Evolutionary conservation across 2,329 filamentous ascomycete species (phyloP), one percentile per base, ranked within the genome.

Genomic region (Didymella lethalis): DNA sequence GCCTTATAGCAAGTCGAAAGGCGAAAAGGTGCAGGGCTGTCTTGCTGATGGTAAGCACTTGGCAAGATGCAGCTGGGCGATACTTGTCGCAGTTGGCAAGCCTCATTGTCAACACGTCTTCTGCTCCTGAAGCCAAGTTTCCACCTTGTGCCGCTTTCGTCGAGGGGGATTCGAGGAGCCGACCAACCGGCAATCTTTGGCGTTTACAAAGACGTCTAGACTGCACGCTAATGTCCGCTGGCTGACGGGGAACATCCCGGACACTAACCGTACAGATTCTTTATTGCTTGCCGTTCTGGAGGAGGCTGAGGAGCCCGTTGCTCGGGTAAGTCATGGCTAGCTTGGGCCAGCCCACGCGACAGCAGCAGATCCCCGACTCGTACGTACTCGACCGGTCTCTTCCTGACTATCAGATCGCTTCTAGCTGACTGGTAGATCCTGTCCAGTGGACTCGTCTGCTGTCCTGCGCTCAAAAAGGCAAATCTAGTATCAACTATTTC

Each of bases 11-110:
- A 41, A 50, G 25, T 29, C 41, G 41, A 34, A 32, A 47, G 34
- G 41, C 50, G 34, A 44, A 50, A 36, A 50, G 29, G 40, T 4
- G 40, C 28, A 46, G n/a, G 41, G 10, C n/a, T 54, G 18, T 29
- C 23, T 46, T 26, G 41, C 36, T 41, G 16, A 29, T 12, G 38
- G 26, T n/a, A 25, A 45, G 26, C 32, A n/a, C 14, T 18, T 18
- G 32, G 25, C 28, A n/a, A 12, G 14, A 40, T 54, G 32, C 51
- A 47, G n/a, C 26, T 41, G 51, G n/a, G 10, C 10, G 43, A 54
- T 40, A 47, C 11, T 18, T 38, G 10, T 12, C 41, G 34, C 56
- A 47, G 56, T 26, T 11, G 8, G 11, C 20, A 46, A 47, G 49
- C 29, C 14, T 34, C 18, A 40, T 16, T 4, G 38, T 18, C 25